Percentiles rank a stretch among this genome's conserved stretches.
Conservation (phyloP, 257 asterid species). For the Mentha longifolia region DNA sequence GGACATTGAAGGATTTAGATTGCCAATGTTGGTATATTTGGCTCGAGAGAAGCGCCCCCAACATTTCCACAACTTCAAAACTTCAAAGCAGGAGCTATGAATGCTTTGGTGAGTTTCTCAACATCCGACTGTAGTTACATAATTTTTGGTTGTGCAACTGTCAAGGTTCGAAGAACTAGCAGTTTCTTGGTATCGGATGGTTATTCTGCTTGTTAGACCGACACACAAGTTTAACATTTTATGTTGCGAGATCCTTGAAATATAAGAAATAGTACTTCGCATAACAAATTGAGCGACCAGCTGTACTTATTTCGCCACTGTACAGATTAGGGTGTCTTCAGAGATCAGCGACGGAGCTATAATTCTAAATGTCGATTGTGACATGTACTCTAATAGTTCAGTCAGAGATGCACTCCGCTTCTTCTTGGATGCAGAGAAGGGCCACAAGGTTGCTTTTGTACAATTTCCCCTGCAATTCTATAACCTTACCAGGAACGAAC, state of each 20-base stretch:
- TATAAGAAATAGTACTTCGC: no score
- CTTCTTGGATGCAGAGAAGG: constrained; percentile 72
- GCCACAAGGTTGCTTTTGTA: constrained; percentile 67
- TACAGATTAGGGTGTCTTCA: constrained; percentile 87
- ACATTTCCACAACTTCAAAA: constrained; percentile 82
- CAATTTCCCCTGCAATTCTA: constrained; percentile 73
- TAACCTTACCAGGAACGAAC: constrained; percentile 73
- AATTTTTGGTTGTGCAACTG: neutral
- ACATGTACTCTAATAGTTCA: constrained; percentile 82
- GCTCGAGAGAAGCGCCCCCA: constrained; percentile 84
- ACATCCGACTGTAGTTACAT: neutral
- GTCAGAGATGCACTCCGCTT: constrained; percentile 77
- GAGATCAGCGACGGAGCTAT: constrained; percentile 77
- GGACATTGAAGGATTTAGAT: constrained; percentile 54
- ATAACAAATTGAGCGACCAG: neutral
- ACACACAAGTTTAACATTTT: no score
- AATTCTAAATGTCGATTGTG: constrained; percentile 83
- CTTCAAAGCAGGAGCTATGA: constrained; percentile 97
- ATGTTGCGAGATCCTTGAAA: no score
- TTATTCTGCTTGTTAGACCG: no score
- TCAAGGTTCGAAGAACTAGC: neutral
- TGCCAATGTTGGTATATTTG: constrained; percentile 80
- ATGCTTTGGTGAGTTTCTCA: constrained; percentile 65
- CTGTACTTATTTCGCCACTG: neutral
- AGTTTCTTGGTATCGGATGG: no score